Conservation (phyloP, 2,329 filamentous ascomycete species). For the Colletotrichum acutatum region DNA sequence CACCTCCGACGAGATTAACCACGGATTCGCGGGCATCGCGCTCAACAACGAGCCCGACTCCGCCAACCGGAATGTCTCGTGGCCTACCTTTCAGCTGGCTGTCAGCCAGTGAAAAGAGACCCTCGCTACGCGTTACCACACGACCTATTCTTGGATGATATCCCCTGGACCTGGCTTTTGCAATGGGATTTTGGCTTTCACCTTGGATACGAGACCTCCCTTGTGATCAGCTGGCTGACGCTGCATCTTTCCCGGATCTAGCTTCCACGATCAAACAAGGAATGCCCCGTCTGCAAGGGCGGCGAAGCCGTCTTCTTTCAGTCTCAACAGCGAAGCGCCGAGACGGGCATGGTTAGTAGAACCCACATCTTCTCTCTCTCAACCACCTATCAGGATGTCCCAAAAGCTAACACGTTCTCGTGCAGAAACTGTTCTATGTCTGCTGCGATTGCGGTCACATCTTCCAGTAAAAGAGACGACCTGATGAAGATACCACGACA, state of each 20-base stretch:
- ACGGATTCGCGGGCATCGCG: constrained; percentile 11
- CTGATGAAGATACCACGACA: constrained; percentile 41
- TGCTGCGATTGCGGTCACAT: constrained; percentile 95
- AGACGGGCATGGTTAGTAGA: constrained; percentile 93
- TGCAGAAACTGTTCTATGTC: constrained; percentile 89
- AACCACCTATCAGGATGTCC: neutral
- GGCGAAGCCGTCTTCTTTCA: constrained; percentile 98
- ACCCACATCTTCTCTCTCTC: neutral
- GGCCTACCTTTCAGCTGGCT: constrained; percentile 31
- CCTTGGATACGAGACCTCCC: constrained; percentile 34
- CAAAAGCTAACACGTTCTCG: constrained; percentile 38
- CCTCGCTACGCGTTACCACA: neutral
- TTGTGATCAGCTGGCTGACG: constrained; percentile 53
- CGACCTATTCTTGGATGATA: neutral
- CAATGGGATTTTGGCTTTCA: constrained; percentile 36
- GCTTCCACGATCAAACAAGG: constrained; percentile 90
- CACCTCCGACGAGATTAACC: constrained; percentile 22
- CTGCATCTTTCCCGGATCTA: constrained; percentile 59
- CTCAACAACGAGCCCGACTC: constrained; percentile 8
- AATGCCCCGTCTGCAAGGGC: constrained; percentile 86
- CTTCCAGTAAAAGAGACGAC: constrained; percentile 64
- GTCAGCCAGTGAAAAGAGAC: constrained; percentile 17
- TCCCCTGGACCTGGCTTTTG: constrained; percentile 12
- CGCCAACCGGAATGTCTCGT: constrained; percentile 13
- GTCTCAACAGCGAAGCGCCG: constrained; percentile 94